phyloP scores from a whole-genome alignment of 2,329 filamentous ascomycete genomes.

The Arthrobotrys entomopaga region DNA sequence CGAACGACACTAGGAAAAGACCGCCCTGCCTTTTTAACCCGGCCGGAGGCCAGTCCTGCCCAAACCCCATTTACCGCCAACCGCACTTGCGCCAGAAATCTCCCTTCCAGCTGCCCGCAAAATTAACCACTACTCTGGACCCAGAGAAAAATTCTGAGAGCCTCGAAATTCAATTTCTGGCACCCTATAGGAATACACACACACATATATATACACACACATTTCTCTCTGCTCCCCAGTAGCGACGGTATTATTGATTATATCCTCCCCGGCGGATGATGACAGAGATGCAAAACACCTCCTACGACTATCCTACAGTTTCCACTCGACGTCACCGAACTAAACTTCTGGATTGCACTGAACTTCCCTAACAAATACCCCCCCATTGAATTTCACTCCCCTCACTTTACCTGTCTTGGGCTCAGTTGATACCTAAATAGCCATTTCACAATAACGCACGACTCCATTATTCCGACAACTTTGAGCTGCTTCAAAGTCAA shows the following conservation, averaged over 20 bases:
- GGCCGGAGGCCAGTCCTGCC: constrained; percentile 50
- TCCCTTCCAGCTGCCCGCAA: constrained; percentile 40
- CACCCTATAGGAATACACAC: constrained; percentile 15
- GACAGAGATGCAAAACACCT: constrained; percentile 55
- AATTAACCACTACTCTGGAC: background rate
- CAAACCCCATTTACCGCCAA: constrained; percentile 54
- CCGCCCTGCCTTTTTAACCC: constrained; percentile 54
- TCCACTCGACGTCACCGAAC: constrained; percentile 52
- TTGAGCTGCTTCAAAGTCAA: constrained; percentile 34
- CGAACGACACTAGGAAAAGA: constrained; percentile 32
- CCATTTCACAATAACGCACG: background rate
- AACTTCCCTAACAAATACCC: constrained; percentile 34
- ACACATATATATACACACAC: background rate
- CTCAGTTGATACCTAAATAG: too few relatives aligned
- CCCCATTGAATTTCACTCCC: background rate
- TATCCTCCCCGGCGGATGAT: constrained; percentile 43
- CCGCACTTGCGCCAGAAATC: constrained; percentile 47
- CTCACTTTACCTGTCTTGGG: background rate
- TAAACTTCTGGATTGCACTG: constrained; percentile 33
- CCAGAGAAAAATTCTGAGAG: background rate
- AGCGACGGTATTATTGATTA: constrained; percentile 42
- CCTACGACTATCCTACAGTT: constrained; percentile 40
- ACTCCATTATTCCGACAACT: constrained; percentile 28
- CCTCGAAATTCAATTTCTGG: constrained; percentile 16
- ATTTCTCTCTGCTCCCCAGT: constrained; percentile 16